Percentiles rank a stretch among this genome's conserved stretches.
phyloP scores from a whole-genome alignment of 352 stramenopile genomes.

The Albugo laibachii region DNA sequence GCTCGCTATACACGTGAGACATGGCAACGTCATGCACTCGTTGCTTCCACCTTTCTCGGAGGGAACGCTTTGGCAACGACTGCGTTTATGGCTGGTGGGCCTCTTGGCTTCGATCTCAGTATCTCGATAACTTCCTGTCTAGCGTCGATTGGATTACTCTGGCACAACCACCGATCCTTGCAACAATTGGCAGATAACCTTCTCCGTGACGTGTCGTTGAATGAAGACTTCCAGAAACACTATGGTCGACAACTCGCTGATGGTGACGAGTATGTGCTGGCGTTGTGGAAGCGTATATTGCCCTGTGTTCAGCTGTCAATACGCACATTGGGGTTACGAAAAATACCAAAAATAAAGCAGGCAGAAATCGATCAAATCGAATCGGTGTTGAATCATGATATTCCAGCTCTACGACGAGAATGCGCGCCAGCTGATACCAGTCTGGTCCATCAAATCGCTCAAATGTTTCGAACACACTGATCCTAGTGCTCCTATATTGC shows the following conservation, averaged over 20 bases:
- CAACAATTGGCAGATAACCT: constrained; percentile 75
- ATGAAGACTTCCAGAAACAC: constrained; percentile 81
- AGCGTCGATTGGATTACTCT: constrained; percentile 70
- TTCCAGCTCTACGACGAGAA: constrained; percentile 76
- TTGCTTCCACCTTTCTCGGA: constrained; percentile 33
- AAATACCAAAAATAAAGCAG: constrained; percentile 71
- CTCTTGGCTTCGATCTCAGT: constrained; percentile 65
- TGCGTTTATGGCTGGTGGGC: constrained; percentile 51
- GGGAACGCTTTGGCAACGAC: constrained; percentile 57
- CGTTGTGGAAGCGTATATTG: constrained; percentile 84
- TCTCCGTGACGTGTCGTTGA: constrained; percentile 71
- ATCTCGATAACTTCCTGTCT: constrained; percentile 62
- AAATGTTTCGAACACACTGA: constrained; percentile 33
- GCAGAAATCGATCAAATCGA: constrained; percentile 75
- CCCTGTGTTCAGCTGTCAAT: constrained; percentile 68
- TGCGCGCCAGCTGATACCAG: constrained; percentile 59
- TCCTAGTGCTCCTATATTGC: no score
- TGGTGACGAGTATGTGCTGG: constrained; percentile 92
- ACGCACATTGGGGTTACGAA: constrained; percentile 65
- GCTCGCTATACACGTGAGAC: constrained; percentile 59
- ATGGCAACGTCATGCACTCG: constrained; percentile 52
- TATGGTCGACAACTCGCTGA: constrained; percentile 92
- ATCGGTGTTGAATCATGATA: constrained; percentile 75
- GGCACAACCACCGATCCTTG: constrained; percentile 77
- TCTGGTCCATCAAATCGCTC: constrained; percentile 68